These are phyloP conservation scores for Cryptococcus neoformans DNA, from an alignment of 1,284 basidiomycete genomes.

Conservation along the genomic window DNA sequence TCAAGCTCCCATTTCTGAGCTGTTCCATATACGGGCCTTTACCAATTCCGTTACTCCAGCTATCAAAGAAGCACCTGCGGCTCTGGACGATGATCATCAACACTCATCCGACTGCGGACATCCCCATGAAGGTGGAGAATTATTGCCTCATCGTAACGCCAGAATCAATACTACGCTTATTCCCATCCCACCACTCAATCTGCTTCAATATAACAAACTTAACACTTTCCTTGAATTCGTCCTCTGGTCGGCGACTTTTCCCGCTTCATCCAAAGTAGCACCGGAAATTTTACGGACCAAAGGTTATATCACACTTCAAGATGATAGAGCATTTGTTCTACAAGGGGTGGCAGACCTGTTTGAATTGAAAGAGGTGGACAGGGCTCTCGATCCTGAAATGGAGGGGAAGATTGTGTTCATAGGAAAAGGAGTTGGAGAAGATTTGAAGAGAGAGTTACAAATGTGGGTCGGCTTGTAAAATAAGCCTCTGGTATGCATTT, in stretches of 20 bases:
- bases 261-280: not conserved
- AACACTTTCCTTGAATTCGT: slow-evolving; percentile 74
- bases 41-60: slow-evolving; percentile 31
- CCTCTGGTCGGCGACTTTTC: slow-evolving; percentile 63
- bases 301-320: slow-evolving; percentile 61
- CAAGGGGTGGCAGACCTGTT: slow-evolving; percentile 86
- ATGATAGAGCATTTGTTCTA: slow-evolving; percentile 63
- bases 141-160: slow-evolving; percentile 27
- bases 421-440: slow-evolving; percentile 64
- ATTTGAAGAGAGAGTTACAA: slow-evolving; percentile 13
- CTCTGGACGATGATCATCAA: slow-evolving; percentile 38
- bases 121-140: slow-evolving; percentile 23
- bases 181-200: slow-evolving; percentile 58
- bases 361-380: slow-evolving; percentile 60
- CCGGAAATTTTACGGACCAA: slow-evolving; percentile 77
- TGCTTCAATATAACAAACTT: slow-evolving; percentile 47
- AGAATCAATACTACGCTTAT: slow-evolving; percentile 66
- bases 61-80: not conserved
- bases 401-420: slow-evolving; percentile 80
- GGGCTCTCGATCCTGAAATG: slow-evolving; percentile 41
- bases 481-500: no score
- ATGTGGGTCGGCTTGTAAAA: slow-evolving; percentile 7
- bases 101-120: slow-evolving; percentile 17
- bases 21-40: slow-evolving; percentile 79
- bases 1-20: slow-evolving; percentile 62